Evolutionary conservation across 345 rosid species (phyloP), one percentile per base, ranked within the genome.

Genomic region (Linum tenue): DNA sequence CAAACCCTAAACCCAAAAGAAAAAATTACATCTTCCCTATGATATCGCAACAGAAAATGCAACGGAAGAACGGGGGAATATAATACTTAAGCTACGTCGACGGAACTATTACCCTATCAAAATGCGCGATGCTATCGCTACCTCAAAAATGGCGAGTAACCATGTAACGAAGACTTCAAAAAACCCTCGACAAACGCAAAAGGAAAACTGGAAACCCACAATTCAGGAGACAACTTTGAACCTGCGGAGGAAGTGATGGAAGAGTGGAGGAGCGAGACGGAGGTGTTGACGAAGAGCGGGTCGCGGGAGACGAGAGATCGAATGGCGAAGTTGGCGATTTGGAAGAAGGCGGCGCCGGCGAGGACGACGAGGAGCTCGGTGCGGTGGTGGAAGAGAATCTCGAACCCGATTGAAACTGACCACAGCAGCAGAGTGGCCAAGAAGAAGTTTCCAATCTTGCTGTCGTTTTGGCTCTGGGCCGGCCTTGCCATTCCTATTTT

Each of bases 241-340:
- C 98, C 98, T 83, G 96, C 89, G 63, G 72, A 73, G 37, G 98
- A 92, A 65, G 92, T 86, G 67, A 83, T 35, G 48, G 84, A 63
- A 55, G 98, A 89, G 75, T 92, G 98, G 76, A 92, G 84, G 57
- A 92, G 92, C 62, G 98, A 92, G 66, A 87, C 95, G 37, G 83
- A 79, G 75, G 96, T 92, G 17, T 89, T 92, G 43, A 92, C 98
- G 50, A 87, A 86, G 71, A 89, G 84, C 73, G 92, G 87, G 63
- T 89, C 95, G 62, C 95, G 95, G 72, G 91, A 87, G 63, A 87
- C 71, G 68, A 50, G 62, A 35, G 56, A 17, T 22, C 95, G 83
- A 70, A 89, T 60, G 22, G 79, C 70, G 88, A 86, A 82, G 70
- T 89, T 92, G 42, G 88, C 84, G 17, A 65, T 41, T 70, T 92